These are phyloP conservation scores for Mikania micrantha DNA, from an alignment of 129 eudicot species.

Conservation along the genomic window DNA sequence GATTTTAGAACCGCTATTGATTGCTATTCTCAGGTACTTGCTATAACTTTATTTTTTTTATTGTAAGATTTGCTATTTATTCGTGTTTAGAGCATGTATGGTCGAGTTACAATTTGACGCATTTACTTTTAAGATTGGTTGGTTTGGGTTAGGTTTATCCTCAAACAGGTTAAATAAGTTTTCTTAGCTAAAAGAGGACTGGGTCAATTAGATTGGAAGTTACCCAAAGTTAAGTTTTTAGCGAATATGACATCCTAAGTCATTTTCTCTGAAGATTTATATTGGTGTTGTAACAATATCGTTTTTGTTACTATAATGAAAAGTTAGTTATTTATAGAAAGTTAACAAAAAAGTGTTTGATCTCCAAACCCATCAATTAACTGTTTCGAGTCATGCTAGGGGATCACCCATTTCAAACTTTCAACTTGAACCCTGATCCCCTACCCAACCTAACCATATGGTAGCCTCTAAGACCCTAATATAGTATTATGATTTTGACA, in stretches of 20 bases:
- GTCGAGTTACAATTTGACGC: neutral
- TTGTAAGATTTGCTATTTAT: neutral
- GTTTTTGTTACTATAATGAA: neutral
- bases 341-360: neutral
- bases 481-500: too few species aligned
- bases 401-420: neutral
- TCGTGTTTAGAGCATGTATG: neutral
- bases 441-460: neutral
- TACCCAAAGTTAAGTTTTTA: neutral
- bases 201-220: neutral
- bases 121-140: neutral
- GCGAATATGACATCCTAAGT: neutral
- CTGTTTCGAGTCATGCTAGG: neutral
- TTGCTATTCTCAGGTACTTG: constrained; percentile 83
- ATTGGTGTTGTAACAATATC: neutral
- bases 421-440: neutral
- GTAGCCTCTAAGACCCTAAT: too few species aligned
- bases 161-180: neutral
- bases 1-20: constrained; percentile 90
- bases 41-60: neutral
- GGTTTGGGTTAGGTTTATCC: neutral
- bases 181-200: neutral
- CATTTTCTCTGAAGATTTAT: neutral
- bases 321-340: neutral
- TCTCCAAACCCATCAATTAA: neutral